Conservation (phyloP, 352 stramenopile genomes). For the Phytophthora multivora region DNA sequence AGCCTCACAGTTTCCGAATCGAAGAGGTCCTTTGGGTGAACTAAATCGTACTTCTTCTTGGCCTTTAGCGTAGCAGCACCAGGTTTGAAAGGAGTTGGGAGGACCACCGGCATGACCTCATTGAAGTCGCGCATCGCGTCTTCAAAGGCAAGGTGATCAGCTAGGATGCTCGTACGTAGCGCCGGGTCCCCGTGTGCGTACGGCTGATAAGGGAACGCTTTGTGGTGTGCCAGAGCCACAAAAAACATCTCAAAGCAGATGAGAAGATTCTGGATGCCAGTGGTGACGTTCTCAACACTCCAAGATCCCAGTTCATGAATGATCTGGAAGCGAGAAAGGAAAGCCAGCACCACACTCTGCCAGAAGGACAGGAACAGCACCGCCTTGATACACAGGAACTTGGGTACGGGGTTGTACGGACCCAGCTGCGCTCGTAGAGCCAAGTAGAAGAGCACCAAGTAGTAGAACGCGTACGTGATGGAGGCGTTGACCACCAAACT, state of each 20-base stretch:
- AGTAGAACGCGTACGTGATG: slow-evolving; percentile 97
- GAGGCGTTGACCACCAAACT: slow-evolving; percentile 95
- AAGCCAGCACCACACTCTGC: slow-evolving; percentile 94
- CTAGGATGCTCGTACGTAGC: slow-evolving; percentile 78
- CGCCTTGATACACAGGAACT: slow-evolving; percentile 99
- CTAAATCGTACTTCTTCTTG: slow-evolving; percentile 53
- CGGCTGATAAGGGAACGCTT: slow-evolving; percentile 94
- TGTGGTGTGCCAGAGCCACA: slow-evolving; percentile 96
- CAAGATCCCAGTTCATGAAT: slow-evolving; percentile 92
- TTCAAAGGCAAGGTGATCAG: slow-evolving; percentile 93
- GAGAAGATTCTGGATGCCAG: slow-evolving; percentile 97
- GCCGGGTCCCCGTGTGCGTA: slow-evolving; percentile 60
- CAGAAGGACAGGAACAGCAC: slow-evolving; percentile 99
- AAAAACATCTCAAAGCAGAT: slow-evolving; percentile 99
- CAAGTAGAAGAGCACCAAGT: slow-evolving; percentile 97
- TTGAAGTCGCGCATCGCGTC: slow-evolving; percentile 96
- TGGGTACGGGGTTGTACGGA: slow-evolving; percentile 95
- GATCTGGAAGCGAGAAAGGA: slow-evolving; percentile 88
- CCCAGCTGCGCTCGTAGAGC: slow-evolving; percentile 88
- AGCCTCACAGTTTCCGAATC: slow-evolving; percentile 49
- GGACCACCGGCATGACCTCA: slow-evolving; percentile 87
- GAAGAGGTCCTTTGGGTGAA: slow-evolving; percentile 48
- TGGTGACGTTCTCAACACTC: slow-evolving; percentile 96
- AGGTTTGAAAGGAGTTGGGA: slow-evolving; percentile 84
- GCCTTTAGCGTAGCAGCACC: slow-evolving; percentile 58